Conservation (phyloP, 2,329 filamentous ascomycete genomes). For the Parastagonospora nodorum region DNA sequence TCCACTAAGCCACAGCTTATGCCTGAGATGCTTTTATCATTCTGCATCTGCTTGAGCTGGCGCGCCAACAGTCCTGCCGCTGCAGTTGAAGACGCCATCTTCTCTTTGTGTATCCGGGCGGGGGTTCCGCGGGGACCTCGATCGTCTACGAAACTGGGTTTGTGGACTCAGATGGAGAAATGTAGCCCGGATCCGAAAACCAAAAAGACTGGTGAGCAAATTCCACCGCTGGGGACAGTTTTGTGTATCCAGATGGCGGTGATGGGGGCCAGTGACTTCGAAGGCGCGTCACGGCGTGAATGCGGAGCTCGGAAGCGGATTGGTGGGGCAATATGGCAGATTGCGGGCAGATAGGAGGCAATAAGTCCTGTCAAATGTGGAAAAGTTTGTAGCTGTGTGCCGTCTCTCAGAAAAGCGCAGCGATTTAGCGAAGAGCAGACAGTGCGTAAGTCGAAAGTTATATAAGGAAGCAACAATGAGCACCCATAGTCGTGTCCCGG, state of each 20-base stretch:
- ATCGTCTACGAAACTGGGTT: no score
- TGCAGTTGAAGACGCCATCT: constrained; percentile 52
- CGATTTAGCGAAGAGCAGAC: constrained; percentile 8
- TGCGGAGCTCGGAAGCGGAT: constrained; percentile 13
- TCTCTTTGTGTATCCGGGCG: neutral
- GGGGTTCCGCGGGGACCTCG: no score
- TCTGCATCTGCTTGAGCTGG: constrained; percentile 94
- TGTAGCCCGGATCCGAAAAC: no score
- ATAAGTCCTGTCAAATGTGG: neutral
- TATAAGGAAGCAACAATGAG: constrained; percentile 30
- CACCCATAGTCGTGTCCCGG: constrained; percentile 26
- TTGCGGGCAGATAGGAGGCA: constrained; percentile 9
- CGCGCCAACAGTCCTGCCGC: constrained; percentile 76
- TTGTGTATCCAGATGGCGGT: neutral
- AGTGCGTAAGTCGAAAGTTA: constrained; percentile 11
- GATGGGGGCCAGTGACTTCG: neutral
- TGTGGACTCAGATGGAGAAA: no score
- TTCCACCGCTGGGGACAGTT: neutral
- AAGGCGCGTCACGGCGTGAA: constrained; percentile 17
- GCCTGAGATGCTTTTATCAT: constrained; percentile 86
- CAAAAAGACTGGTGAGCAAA: no score
- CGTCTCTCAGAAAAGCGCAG: constrained; percentile 6
- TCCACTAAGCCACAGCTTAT: constrained; percentile 90
- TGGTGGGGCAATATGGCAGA: constrained; percentile 30
- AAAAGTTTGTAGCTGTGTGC: constrained; percentile 3